Evolutionary conservation across 176 grass and related monocot species (phyloP).

Genomic region (sorghum (Sorghum bicolor)): Sorghum_bicolor_NCBIv3 NC_012875.2:50326001-50326500

Average conservation of each 20-base stretch:
- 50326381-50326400: neutral
- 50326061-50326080: conserved; percentile 17
- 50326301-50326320: neutral
- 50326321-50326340: neutral
- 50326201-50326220: too few relatives aligned
- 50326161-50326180: neutral
- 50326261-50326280: neutral
- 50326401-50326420: neutral
- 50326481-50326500: neutral
- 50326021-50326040: conserved; percentile 32
- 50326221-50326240: neutral
- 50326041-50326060: too few relatives aligned
- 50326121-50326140: conserved; percentile 25
- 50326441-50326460: neutral
- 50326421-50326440: neutral
- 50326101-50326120: neutral
- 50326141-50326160: neutral
- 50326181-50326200: too few relatives aligned
- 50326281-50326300: conserved; percentile 11
- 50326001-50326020: neutral
- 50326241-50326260: neutral
- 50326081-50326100: neutral
- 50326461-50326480: neutral
- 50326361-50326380: neutral
- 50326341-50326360: conserved; percentile 5